phyloP scores from a whole-genome alignment of 2,329 filamentous ascomycete genomes.

The Westerdykella sp. region DNA sequence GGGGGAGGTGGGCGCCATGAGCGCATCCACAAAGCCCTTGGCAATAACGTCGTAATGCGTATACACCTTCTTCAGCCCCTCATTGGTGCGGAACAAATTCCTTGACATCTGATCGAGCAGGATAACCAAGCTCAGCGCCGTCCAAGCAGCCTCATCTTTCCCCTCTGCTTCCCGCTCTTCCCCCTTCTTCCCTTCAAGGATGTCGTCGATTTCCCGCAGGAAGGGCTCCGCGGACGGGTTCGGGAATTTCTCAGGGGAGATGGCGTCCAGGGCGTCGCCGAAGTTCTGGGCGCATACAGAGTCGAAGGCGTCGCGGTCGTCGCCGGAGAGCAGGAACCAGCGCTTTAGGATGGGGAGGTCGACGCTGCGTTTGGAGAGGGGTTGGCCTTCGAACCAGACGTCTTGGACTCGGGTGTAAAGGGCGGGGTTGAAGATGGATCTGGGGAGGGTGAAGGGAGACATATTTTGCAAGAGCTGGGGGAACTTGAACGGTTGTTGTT shows the following conservation, averaged over 20 bases:
- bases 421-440: constrained; percentile 34
- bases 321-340: constrained; percentile 35
- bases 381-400: constrained; percentile 37
- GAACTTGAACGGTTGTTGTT: neutral
- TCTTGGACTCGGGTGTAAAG: constrained; percentile 34
- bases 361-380: constrained; percentile 17
- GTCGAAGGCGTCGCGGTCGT: constrained; percentile 36
- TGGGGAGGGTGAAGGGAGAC: constrained; percentile 35
- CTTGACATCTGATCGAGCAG: constrained; percentile 59
- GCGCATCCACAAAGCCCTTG: constrained; percentile 37
- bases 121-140: constrained; percentile 47
- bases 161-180: constrained; percentile 3
- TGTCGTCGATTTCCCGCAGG: constrained; percentile 25
- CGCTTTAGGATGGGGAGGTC: constrained; percentile 21
- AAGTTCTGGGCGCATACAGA: constrained; percentile 29
- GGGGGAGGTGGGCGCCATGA: constrained; percentile 25
- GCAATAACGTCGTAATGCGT: constrained; percentile 52
- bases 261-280: constrained; percentile 30
- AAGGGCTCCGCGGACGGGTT: constrained; percentile 36
- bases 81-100: constrained; percentile 51
- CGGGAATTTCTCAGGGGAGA: constrained; percentile 31
- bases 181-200: constrained; percentile 10
- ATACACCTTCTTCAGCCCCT: constrained; percentile 45
- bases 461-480: constrained; percentile 8
- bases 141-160: constrained; percentile 26